Evolutionary conservation across 768 basidiomycete species (phyloP).

Genomic region (Leccinum disarticulatum): DNA sequence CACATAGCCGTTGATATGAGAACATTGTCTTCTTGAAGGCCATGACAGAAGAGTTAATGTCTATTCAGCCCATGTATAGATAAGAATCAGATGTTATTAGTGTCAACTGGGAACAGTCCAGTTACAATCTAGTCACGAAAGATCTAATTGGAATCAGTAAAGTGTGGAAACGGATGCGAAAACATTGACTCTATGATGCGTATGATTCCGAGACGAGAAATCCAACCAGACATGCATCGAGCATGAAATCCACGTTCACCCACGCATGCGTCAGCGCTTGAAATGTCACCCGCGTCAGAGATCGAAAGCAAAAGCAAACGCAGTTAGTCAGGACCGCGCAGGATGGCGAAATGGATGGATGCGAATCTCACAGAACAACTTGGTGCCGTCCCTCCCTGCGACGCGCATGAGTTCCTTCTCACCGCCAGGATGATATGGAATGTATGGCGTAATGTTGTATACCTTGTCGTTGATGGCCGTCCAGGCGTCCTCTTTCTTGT

Average conservation of each 20-base stretch:
- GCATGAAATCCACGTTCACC: constrained; percentile 96
- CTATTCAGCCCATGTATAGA: not conserved
- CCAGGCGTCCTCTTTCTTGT: constrained; percentile 89
- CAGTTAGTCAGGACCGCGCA: constrained; percentile 1
- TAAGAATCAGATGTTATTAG: not conserved
- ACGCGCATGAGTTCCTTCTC: constrained; percentile 93
- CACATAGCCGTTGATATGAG: not conserved
- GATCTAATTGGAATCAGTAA: constrained; percentile 1
- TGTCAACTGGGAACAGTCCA: not conserved
- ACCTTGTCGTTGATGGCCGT: constrained; percentile 89
- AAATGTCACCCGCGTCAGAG: not conserved
- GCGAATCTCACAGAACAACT: constrained; percentile 78
- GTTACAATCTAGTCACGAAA: not conserved
- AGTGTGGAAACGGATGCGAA: not conserved
- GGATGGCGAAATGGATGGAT: not conserved
- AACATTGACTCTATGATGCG: constrained; percentile 31
- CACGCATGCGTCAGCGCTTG: constrained; percentile 90
- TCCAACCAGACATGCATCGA: constrained; percentile 90
- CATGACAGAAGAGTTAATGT: not conserved
- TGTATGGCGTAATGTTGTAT: constrained; percentile 93
- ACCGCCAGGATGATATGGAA: constrained; percentile 92
- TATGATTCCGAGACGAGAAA: constrained; percentile 76
- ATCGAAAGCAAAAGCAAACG: not conserved
- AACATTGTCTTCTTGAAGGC: not conserved
- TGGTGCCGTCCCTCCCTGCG: constrained; percentile 93